A percentile compares a stretch with the other conserved stretches of the same genome.
phyloP scores from a whole-genome alignment of 495 filamentous ascomycete species.

The Echria macrotheca region DNA sequence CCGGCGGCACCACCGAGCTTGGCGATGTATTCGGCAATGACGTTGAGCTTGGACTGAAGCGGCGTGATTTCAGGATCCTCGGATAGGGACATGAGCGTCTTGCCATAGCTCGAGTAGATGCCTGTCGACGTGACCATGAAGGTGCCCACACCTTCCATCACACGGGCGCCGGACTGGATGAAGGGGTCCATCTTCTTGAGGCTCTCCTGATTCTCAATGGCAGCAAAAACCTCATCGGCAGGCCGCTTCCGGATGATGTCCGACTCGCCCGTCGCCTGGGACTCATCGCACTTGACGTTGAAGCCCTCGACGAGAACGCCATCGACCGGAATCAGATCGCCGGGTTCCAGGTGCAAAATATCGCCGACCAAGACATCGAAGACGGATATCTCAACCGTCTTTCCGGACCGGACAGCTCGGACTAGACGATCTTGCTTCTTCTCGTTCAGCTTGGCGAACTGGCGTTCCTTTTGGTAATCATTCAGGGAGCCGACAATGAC shows the following conservation, averaged over 20 bases:
- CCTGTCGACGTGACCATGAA: conserved; percentile 85
- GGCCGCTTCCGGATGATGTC: conserved; percentile 69
- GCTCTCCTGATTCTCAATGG: conserved; percentile 69
- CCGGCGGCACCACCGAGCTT: conserved; percentile 85
- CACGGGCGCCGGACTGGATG: conserved; percentile 86
- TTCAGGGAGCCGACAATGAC: conserved; percentile 69
- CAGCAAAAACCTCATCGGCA: conserved; percentile 71
- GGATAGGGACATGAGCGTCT: conserved; percentile 88
- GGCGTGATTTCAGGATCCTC: conserved; percentile 90
- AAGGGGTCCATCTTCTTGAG: conserved; percentile 88
- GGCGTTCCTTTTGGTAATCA: conserved; percentile 73
- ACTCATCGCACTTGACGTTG: conserved; percentile 76
- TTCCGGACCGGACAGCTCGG: conserved; percentile 71
- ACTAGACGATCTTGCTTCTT: conserved; percentile 77
- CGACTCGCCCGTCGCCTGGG: conserved; percentile 79
- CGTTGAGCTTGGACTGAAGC: conserved; percentile 87
- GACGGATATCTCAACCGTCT: conserved; percentile 63
- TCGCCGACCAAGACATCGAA: conserved; percentile 69
- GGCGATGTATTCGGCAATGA: conserved; percentile 87
- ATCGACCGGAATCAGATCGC: conserved; percentile 71
- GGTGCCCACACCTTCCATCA: conserved; percentile 84
- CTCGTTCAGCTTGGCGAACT: conserved; percentile 73
- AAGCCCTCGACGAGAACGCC: conserved; percentile 67
- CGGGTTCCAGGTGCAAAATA: conserved; percentile 66
- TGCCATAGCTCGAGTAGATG: conserved; percentile 82